Conservation (phyloP, 805 yeast genomes). For the Hanseniaspora singularis region DNA sequence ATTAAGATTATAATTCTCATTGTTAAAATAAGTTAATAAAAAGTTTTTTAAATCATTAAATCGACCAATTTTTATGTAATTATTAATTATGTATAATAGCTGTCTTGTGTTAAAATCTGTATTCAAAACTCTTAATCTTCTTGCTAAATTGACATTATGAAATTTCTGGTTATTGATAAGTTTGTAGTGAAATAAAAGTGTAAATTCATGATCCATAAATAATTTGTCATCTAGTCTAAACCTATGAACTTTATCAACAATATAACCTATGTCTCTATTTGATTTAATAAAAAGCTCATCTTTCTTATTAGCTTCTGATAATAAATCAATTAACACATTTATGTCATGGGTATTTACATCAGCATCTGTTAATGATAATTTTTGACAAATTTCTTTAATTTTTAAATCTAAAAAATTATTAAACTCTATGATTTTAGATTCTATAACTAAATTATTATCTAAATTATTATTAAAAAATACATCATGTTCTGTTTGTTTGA, state of each 20-base stretch:
- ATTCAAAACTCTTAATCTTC: not conserved
- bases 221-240: not conserved
- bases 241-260: not conserved
- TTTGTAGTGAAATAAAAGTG: not conserved
- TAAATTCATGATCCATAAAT: not conserved
- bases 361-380: not conserved
- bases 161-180: not conserved
- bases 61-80: slow-evolving; percentile 6
- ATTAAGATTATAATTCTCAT: not conserved
- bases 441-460: not conserved
- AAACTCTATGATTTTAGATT: not conserved
- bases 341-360: not conserved
- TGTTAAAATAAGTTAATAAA: not conserved
- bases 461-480: not conserved
- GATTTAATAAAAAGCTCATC: not conserved
- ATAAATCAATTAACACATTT: not conserved
- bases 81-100: slow-evolving; percentile 3
- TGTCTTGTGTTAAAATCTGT: not conserved
- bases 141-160: not conserved
- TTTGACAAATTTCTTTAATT: not conserved
- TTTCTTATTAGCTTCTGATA: not conserved
- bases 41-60: not conserved
- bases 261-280: not conserved
- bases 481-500: no score
- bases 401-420: not conserved